Evolutionary conservation across 495 filamentous ascomycete genomes (phyloP), one percentile per base, ranked within the genome.

Genomic region (Aspergillus nanangensis): DNA sequence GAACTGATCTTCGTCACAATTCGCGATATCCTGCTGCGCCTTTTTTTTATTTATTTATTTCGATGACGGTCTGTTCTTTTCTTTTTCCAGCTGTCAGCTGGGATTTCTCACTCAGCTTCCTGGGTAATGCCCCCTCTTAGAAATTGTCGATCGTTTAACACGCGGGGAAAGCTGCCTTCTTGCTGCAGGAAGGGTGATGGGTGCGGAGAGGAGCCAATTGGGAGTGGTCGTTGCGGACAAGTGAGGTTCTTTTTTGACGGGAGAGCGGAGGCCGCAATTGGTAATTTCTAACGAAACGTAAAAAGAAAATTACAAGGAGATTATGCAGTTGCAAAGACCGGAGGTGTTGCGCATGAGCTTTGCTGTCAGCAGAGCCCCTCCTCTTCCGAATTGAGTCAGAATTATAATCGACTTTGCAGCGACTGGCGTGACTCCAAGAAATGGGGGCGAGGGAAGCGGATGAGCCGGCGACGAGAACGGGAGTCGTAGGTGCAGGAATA

Each of bases 131-230:
- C 60, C 61, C 62, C 61, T 56, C 62, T 58, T 61, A 62, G 31
- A 40, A 55, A 44, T 56, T 47, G 66, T 53, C 53, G 63, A 70
- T 70, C 63, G 56, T 58, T 52, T 60, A 46, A 52, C 58, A 47
- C 60, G 68, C 62, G 61, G 68, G 64, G 66, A 60, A 70, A 66
- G 60, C 65, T 69, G 61, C 48, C 51, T 48, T 56, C 49, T 61
- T 60, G 58, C 61, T 29, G 25, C 62, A 39, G 53, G 55, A 50
- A 51, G 48, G 48, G 51, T 13, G 20, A 57, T 47, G 44, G 46
- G 52, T 64, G 61, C 49, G 57, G 48, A 61, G 60, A 52, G 54
- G 47, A 52, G 44, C 63, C 60, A 65, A 66, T 69, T 70, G 68
- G 41, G 43, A n/a, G 43, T 17, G 18, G 27, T 13, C 19, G 47